Base-by-base conservation (phyloP, 164 flowering plant species). In the Nymphaea thermarum region DNA sequence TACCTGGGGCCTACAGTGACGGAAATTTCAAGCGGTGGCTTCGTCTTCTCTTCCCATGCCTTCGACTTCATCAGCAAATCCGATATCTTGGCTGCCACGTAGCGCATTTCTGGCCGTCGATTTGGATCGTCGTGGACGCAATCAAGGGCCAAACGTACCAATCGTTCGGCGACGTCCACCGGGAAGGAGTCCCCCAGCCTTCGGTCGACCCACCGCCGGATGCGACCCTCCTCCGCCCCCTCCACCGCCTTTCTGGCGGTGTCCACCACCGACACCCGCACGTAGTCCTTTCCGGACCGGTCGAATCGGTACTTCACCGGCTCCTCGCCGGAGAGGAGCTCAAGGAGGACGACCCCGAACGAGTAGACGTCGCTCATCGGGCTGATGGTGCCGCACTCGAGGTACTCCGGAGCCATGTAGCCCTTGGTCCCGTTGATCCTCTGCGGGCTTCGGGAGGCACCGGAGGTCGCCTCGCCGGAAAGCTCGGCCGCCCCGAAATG, bases 341-440 rank as follows among this genome's bases (percentile, higher is more conserved):
- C 97, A 69, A 91, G 44, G 1, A 89, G 43, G 75, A 91, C 85
- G 8, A 89, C 89, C 3, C 95, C 95, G 66, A 91, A 83, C 3
- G 93, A 91, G 76, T 80, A 91, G 61, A 91, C 87, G 72, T 91
- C 97, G 55, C 91, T 72, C 64, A 82, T 77, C 82, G 81, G 85
- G 42, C 91, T 82, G 43, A 78, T 79, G 41, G 78, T 51, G 4
- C 91, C 93, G 44, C 70, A 77, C 10, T 77, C 42, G 51, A 71
- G 76, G 47, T 82, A 85, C 61, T 91, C 95, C 77, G 91, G 93
- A 69, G 95, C 77, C 95, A 89, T 91, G 86, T 88, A 88, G 0
- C 91, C 94, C 64, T 76, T 74, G 63, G 77, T 82, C 7, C 78
- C 93, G 55, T 87, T 82, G 75, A 91, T 78, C 70, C 77, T 79